Evolutionary conservation across 495 filamentous ascomycete genomes (phyloP), one percentile per base, ranked within the genome.

Genomic region (Xylaria grammica): DNA sequence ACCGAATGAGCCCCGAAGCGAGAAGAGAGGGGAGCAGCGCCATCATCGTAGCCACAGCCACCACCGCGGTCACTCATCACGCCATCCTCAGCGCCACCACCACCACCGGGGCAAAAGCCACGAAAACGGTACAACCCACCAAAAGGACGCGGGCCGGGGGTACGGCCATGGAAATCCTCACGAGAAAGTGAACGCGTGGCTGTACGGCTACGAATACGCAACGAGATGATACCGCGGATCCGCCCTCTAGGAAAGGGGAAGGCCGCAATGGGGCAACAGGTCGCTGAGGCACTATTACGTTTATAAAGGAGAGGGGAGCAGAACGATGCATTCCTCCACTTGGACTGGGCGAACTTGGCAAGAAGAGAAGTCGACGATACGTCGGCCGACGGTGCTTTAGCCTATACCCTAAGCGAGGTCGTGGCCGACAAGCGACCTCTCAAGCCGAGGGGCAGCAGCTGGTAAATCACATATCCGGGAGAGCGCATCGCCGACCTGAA

Each of bases 81-180:
- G 32, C 20, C 49, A 27, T 32, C 49, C 4, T 27, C 3, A 52
- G n/a, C n/a, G n/a, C 49, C 4, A 52, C 22, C 56, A 59, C 17
- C 56, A 32, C 26, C n/a, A 30, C 26, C 40, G 40, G 46, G 46
- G 29, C 26, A 19, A 30, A 30, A 59, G 24, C 40, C 56, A 59
- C 17, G 26, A 48, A 20, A 7, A 48, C 7, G 22, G 27, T 55
- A 20, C 34, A 6, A 36, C 29, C 34, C 19, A 20, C 15, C 13
- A 38, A 13, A 48, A 2, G 19, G 10, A 46, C 24, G 20, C 26
- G 40, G 56, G 17, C 11, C 22, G 15, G 10, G 36, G 19, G 36
- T 2, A 40, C 11, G 32, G 15, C 19, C 13, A 57, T 32, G n/a
- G 17, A 2, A 44, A 36, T 17, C n/a, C 36, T 20, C 22, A 59